Evolutionary conservation across 345 rosid species (phyloP).

Genomic region (Trapa incisa): DNA sequence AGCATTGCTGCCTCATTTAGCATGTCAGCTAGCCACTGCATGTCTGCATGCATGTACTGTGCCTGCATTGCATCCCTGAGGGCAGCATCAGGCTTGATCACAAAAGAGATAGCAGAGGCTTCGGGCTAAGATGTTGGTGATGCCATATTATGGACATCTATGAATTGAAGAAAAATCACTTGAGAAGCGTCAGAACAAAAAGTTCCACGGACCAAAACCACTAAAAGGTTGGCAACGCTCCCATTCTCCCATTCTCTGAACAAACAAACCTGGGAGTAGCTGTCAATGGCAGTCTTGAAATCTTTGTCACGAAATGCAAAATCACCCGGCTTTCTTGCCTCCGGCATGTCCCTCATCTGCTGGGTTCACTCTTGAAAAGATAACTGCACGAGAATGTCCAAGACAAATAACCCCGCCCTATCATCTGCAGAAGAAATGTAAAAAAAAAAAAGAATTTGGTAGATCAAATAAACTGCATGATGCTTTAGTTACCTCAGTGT

Average conservation of each 20-base stretch:
- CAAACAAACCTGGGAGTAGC: conserved; percentile 76
- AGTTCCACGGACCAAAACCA: neutral
- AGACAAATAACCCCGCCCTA: neutral
- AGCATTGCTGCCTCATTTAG: conserved; percentile 76
- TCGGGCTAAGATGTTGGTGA: conserved; percentile 88
- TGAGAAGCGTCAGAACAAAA: no score
- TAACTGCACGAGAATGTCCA: conserved; percentile 32
- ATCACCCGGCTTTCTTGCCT: conserved; percentile 88
- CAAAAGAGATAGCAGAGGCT: conserved; percentile 76
- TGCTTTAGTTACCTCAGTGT: conserved; percentile 49
- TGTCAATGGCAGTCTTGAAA: conserved; percentile 76
- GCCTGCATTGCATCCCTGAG: conserved; percentile 98
- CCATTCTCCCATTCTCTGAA: no score
- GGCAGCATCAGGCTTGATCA: conserved; percentile 79
- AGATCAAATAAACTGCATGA: neutral
- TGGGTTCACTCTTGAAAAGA: conserved; percentile 99
- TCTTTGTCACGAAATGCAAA: conserved; percentile 88
- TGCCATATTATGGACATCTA: conserved; percentile 72
- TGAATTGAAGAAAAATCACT: conserved; percentile 20
- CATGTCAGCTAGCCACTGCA: conserved; percentile 94
- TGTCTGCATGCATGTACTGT: conserved; percentile 74
- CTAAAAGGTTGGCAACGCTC: no score
- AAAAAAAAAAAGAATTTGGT: neutral
- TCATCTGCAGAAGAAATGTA: neutral
- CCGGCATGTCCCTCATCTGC: conserved; percentile 92